Conservation (phyloP, 768 basidiomycete species). For the Termitomyces heimii region DNA sequence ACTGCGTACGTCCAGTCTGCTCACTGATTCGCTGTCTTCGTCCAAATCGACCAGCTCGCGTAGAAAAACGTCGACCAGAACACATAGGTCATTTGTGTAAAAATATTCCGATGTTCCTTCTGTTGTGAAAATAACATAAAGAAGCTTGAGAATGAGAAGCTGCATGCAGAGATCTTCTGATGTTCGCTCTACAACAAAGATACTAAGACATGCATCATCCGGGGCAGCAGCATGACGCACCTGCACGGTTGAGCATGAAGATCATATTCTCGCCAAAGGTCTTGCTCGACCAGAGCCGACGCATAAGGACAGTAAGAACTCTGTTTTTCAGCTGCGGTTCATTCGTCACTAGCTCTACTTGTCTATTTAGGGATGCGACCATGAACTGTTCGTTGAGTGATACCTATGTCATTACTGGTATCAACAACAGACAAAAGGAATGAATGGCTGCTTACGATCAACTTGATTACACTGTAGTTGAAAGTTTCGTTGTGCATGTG, state of each 20-base stretch:
- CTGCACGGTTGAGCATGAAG: conserved; percentile 95
- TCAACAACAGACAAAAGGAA: not conserved
- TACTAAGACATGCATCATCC: not conserved
- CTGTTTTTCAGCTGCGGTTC: conserved; percentile 55
- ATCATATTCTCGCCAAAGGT: conserved; percentile 99
- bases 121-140: conserved; percentile 93
- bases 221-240: conserved; percentile 38
- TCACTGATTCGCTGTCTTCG: conserved; percentile 88
- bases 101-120: conserved; percentile 93
- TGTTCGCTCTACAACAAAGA: conserved; percentile 54
- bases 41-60: conserved; percentile 88
- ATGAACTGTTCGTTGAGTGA: conserved; percentile 98
- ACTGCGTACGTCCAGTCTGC: conserved; percentile 20
- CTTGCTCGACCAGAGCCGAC: conserved; percentile 80
- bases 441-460: conserved; percentile 57
- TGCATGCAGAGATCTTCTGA: conserved; percentile 95
- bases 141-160: conserved; percentile 85
- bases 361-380: conserved; percentile 63
- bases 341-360: conserved; percentile 16
- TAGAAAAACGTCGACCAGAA: conserved; percentile 96
- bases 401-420: conserved; percentile 42
- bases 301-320: conserved; percentile 76
- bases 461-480: conserved; percentile 93
- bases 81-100: conserved; percentile 95
- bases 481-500: conserved; percentile 86